Evolutionary conservation across 495 filamentous ascomycete genomes (phyloP).

Genomic region (Aspergillus funiculosus): DNA sequence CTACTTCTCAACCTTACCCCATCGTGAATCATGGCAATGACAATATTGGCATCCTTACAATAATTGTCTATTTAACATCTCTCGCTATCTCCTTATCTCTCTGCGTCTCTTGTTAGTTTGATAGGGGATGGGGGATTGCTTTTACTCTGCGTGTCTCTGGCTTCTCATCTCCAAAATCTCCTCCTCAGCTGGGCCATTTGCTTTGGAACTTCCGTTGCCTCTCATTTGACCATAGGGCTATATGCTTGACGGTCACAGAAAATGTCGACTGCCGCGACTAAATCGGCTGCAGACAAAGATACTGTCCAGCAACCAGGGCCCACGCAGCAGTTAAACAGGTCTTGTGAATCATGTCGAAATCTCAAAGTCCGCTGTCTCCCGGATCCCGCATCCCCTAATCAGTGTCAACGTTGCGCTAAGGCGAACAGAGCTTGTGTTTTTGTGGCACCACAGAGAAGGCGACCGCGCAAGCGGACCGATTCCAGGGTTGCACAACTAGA

Average conservation of each 20-base stretch:
- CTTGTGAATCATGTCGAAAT: conserved; percentile 79
- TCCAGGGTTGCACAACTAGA: conserved; percentile 82
- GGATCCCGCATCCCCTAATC: conserved; percentile 49
- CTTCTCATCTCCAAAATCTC: too few relatives aligned
- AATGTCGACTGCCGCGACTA: conserved; percentile 31
- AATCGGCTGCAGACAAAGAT: conserved; percentile 28
- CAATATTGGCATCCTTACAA: not conserved
- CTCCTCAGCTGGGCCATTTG: too few relatives aligned
- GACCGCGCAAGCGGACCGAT: conserved; percentile 77
- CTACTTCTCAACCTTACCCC: not conserved
- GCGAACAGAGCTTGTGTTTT: conserved; percentile 69
- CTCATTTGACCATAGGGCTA: not conserved
- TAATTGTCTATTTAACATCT: not conserved
- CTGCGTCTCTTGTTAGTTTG: not conserved
- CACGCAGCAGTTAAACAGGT: conserved; percentile 49
- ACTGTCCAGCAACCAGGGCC: conserved; percentile 18
- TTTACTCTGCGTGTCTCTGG: too few relatives aligned
- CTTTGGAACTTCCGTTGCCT: too few relatives aligned
- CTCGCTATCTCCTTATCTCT: not conserved
- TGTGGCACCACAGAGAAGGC: conserved; percentile 69
- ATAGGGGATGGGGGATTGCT: not conserved
- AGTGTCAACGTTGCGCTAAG: conserved; percentile 78
- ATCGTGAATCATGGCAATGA: not conserved
- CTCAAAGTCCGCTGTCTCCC: conserved; percentile 83
- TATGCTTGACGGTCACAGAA: not conserved